Evolutionary conservation across 345 rosid species (phyloP).

Genomic region (Ricinus communis): DNA sequence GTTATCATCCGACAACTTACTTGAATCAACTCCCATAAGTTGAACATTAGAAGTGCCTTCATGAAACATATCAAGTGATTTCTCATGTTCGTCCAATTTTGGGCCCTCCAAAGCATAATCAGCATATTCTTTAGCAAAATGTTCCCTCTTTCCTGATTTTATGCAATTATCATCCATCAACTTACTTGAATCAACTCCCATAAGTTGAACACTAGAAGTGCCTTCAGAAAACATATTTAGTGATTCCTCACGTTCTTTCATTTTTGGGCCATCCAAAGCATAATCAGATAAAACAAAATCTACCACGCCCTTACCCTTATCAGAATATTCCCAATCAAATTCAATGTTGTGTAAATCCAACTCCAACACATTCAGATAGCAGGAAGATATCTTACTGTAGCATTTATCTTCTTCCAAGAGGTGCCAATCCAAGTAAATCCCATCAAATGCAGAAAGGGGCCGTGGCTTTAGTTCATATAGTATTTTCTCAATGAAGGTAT

Average conservation of each 20-base stretch:
- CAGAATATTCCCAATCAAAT: conserved; percentile 36
- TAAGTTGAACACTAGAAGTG: conserved; percentile 27
- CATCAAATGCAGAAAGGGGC: conserved; percentile 62
- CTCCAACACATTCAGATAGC: conserved; percentile 32
- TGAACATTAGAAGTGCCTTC: conserved; percentile 29
- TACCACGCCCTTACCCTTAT: conserved; percentile 44
- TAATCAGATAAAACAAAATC: conserved; percentile 60
- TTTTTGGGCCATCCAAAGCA: conserved; percentile 29
- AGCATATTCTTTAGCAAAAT: conserved; percentile 37
- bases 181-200: conserved; percentile 31
- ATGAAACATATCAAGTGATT: conserved; percentile 29
- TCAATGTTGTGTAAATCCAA: conserved; percentile 38
- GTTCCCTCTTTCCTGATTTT: conserved; percentile 37
- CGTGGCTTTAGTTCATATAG: conserved; percentile 46
- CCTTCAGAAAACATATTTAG: conserved; percentile 27
- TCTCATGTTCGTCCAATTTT: conserved; percentile 37
- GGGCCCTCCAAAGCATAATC: conserved; percentile 31
- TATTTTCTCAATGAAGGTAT: conserved; percentile 42
- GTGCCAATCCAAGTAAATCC: conserved; percentile 86
- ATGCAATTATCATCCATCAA: conserved; percentile 23
- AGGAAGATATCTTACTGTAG: conserved; percentile 31
- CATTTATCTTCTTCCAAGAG: conserved; percentile 60
- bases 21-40: conserved; percentile 31
- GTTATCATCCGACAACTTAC: conserved; percentile 23
- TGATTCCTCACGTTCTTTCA: conserved; percentile 41